Conservation (phyloP, 257 asterid species). For the Mentha longifolia region DNA sequence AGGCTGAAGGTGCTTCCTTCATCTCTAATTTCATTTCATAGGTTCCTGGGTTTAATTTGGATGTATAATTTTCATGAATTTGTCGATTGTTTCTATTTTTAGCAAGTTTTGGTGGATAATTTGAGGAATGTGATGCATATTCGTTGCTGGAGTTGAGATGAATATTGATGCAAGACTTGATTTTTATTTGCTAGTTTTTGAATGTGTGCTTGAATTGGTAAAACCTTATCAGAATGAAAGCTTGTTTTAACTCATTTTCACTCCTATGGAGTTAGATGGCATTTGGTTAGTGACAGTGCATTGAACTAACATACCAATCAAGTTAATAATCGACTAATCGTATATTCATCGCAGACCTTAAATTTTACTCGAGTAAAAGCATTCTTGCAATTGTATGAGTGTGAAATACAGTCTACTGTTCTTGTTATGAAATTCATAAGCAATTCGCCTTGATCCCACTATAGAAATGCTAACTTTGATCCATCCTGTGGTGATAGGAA, state of each 20-base stretch:
- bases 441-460: not conserved
- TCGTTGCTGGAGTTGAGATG: not conserved
- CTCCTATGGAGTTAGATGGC: constrained; percentile 17
- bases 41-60: not conserved
- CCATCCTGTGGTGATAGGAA: constrained; percentile 53
- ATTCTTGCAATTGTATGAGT: not conserved
- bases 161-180: constrained; percentile 1
- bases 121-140: constrained; percentile 8
- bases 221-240: not conserved
- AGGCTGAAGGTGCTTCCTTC: constrained; percentile 62
- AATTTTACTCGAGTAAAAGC: too few relatives aligned
- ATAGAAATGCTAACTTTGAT: constrained; percentile 14
- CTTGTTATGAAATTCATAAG: constrained; percentile 3
- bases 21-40: not conserved
- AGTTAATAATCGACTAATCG: not conserved
- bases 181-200: not conserved
- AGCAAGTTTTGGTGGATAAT: not conserved
- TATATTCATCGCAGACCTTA: too few relatives aligned
- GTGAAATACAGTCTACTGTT: not conserved
- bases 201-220: constrained; percentile 1
- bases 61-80: not conserved
- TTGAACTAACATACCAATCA: not conserved
- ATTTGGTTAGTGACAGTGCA: constrained; percentile 1
- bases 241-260: not conserved
- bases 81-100: not conserved